These are phyloP conservation scores for Bolboschoenus planiculmis DNA, from an alignment of 176 grass and related monocot genomes.

Conservation along the genomic window DNA sequence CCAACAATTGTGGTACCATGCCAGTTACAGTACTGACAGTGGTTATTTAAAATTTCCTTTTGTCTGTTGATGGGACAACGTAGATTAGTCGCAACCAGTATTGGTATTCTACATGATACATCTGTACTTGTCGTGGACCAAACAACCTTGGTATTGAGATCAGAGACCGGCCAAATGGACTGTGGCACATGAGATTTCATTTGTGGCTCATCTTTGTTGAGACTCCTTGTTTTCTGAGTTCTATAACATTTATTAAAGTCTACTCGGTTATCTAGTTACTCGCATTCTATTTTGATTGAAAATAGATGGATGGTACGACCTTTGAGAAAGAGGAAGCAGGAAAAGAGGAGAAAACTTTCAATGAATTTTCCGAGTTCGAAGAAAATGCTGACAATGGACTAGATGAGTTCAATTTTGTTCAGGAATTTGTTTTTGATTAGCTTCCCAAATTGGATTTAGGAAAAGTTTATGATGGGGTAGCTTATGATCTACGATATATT, in stretches of 20 bases:
- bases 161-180: not conserved
- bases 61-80: not conserved
- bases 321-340: constrained; percentile 22
- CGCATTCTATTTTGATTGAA: constrained; percentile 16
- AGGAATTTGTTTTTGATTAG: constrained; percentile 36
- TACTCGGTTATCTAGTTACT: not conserved
- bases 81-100: not conserved
- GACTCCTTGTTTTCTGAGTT: not conserved
- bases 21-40: not conserved
- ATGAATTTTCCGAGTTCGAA: constrained; percentile 1
- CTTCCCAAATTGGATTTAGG: not conserved
- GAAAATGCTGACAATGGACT: constrained; percentile 20
- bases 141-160: not conserved
- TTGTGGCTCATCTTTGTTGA: not conserved
- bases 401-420: constrained; percentile 16
- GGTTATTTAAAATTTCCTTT: constrained; percentile 8
- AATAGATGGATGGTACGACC: constrained; percentile 24
- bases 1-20: not conserved
- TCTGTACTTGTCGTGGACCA: not conserved
- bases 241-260: not conserved
- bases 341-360: constrained; percentile 28
- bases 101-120: not conserved
- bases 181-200: not conserved
- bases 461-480: not conserved
- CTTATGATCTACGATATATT: not conserved